Evolutionary conservation across 2,329 filamentous ascomycete species (phyloP).

Genomic region (Cladophialophora bantiana): DNA sequence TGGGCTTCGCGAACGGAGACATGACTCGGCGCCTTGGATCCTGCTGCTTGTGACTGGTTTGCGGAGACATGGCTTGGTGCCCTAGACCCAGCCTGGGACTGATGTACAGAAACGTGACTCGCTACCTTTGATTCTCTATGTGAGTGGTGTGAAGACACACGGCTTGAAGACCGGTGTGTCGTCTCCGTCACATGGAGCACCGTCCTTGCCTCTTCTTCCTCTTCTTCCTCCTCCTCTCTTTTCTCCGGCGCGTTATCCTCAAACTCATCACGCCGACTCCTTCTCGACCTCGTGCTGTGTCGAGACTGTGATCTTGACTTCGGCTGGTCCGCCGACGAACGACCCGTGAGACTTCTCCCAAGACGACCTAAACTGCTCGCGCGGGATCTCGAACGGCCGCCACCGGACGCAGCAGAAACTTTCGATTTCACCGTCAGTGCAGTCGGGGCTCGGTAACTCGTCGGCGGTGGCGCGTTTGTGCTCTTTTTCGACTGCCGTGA

Average conservation of each 20-base stretch:
- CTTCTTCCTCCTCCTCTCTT: conserved; percentile 22
- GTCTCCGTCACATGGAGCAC: conserved; percentile 28
- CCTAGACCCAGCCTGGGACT: background rate
- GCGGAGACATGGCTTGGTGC: background rate
- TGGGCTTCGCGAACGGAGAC: background rate
- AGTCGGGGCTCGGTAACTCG: conserved; percentile 37
- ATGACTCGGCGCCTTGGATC: conserved; percentile 15
- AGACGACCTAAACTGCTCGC: conserved; percentile 15
- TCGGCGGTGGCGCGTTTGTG: conserved; percentile 31
- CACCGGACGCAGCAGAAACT: conserved; percentile 3
- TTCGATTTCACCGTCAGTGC: conserved; percentile 35
- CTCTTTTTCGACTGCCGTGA: conserved; percentile 25
- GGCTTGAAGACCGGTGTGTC: background rate
- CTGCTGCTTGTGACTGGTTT: conserved; percentile 10
- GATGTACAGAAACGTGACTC: conserved; percentile 8
- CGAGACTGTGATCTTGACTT: conserved; percentile 26
- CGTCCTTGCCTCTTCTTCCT: conserved; percentile 23
- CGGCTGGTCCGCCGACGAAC: conserved; percentile 2
- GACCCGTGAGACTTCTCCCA: conserved; percentile 15
- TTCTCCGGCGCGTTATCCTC: conserved; percentile 23
- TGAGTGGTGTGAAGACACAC: conserved; percentile 1
- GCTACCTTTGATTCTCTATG: conserved; percentile 5
- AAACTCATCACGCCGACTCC: conserved; percentile 29
- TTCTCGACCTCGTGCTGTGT: conserved; percentile 18
- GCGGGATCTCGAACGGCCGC: conserved; percentile 22